These are phyloP conservation scores for Ambrosia artemisiifolia DNA, from an alignment of 129 eudicot species.

Conservation along the genomic window DNA sequence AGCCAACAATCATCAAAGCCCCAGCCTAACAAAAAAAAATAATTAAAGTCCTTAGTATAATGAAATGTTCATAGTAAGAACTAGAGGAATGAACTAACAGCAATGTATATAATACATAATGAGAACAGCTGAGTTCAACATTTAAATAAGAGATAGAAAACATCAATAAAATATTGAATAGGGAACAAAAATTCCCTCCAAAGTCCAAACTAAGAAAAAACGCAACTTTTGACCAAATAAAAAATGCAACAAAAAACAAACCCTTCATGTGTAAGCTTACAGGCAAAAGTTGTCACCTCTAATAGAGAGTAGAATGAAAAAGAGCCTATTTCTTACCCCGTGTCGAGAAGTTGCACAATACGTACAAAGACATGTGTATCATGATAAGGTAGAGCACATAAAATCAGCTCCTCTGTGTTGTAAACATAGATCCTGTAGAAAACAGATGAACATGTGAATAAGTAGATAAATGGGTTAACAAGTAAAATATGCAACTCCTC, in stretches of 20 bases:
- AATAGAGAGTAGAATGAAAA: not conserved
- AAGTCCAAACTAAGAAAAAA: not conserved
- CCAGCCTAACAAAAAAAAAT: constrained; percentile 55
- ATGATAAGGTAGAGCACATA: constrained; percentile 87
- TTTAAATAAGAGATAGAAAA: not conserved
- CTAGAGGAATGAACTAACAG: too few species aligned
- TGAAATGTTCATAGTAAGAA: not conserved
- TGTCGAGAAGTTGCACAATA: constrained; percentile 62
- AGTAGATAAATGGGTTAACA: not conserved
- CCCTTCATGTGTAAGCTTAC: not conserved
- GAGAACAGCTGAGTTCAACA: not conserved
- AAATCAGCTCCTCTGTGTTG: constrained; percentile 74
- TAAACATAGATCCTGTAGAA: constrained; percentile 65
- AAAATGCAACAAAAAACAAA: not conserved
- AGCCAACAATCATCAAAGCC: constrained; percentile 75
- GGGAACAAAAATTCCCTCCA: not conserved
- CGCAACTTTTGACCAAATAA: not conserved
- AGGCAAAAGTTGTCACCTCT: not conserved
- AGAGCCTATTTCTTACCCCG: constrained; percentile 57
- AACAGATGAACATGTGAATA: constrained; percentile 5
- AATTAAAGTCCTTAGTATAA: not conserved
- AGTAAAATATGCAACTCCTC: not conserved
- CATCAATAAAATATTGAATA: not conserved
- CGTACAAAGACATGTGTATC: constrained; percentile 82
- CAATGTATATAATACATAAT: not conserved